These are phyloP conservation scores for Middelhovenomyces tepae DNA, from an alignment of 805 yeast genomes.

Conservation along the genomic window DNA sequence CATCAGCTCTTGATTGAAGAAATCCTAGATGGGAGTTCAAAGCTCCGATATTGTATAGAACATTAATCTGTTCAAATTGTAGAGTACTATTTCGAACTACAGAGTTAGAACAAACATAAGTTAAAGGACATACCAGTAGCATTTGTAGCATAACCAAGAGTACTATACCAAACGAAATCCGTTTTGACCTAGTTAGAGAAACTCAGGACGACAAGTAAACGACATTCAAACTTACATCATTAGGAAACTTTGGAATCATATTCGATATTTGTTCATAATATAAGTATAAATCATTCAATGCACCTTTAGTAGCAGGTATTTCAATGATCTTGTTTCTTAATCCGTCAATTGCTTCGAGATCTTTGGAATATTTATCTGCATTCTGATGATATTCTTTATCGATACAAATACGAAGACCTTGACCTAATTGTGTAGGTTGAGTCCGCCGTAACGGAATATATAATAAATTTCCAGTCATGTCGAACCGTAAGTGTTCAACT, in stretches of 20 bases:
- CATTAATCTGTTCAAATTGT: constrained; percentile 50
- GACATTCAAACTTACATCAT: constrained; percentile 32
- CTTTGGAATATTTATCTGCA: constrained; percentile 33
- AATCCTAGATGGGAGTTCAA: constrained; percentile 50
- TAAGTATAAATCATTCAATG: constrained; percentile 7
- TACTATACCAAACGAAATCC: constrained; percentile 65
- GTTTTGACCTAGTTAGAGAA: constrained; percentile 20
- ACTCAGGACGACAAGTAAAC: constrained; percentile 1
- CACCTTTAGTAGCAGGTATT: constrained; percentile 5
- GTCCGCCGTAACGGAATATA: constrained; percentile 46
- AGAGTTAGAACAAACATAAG: background rate
- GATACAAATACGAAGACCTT: constrained; percentile 36
- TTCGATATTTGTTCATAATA: constrained; percentile 16
- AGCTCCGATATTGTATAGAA: constrained; percentile 63
- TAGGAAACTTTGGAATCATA: constrained; percentile 47
- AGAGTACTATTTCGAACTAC: constrained; percentile 37
- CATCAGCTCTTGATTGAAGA: constrained; percentile 35
- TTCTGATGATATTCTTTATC: constrained; percentile 39
- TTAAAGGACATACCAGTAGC: constrained; percentile 30
- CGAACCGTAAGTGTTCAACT: too few species aligned
- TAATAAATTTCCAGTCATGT: constrained; percentile 34
- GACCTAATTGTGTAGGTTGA: constrained; percentile 33
- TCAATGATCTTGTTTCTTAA: constrained; percentile 19
- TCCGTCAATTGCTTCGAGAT: constrained; percentile 25
- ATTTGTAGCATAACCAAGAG: constrained; percentile 47